Evolutionary conservation across 441 rosid species (phyloP).

Genomic region (Eruca vesicaria): DNA sequence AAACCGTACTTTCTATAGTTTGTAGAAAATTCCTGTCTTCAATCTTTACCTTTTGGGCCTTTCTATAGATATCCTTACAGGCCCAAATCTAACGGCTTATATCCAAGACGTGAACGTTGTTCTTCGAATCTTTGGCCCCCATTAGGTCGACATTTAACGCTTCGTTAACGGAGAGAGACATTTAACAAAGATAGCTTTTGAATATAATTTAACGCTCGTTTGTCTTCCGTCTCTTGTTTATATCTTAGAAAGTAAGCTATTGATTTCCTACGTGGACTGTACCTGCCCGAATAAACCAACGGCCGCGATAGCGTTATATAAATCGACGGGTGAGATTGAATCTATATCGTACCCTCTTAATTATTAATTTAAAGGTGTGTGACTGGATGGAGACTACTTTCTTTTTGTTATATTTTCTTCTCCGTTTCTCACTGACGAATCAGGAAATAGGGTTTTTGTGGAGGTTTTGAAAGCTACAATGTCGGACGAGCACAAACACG

Average conservation of each 20-base stretch:
- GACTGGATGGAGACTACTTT: not conserved
- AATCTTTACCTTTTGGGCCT: no score
- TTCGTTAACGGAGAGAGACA: not conserved
- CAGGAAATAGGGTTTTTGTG: slow-evolving; percentile 23
- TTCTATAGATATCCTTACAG: no score
- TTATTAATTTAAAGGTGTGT: not conserved
- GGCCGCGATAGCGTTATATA: not conserved
- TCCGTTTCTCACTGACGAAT: slow-evolving; percentile 33
- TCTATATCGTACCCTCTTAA: slow-evolving; percentile 21
- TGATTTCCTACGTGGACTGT: not conserved
- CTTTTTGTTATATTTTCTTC: slow-evolving; percentile 1
- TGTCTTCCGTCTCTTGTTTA: slow-evolving; percentile 20
- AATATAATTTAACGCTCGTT: not conserved
- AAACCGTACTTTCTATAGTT: no score
- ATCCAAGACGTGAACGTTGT: no score
- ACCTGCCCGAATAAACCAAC: slow-evolving; percentile 15
- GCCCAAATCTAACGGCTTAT: no score
- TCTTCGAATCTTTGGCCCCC: no score
- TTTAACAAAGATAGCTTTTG: not conserved
- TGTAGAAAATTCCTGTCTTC: no score
- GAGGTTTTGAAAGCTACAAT: slow-evolving; percentile 28
- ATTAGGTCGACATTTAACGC: no score
- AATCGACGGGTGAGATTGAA: slow-evolving; percentile 29
- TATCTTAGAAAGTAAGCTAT: no score
- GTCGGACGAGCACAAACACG: slow-evolving; percentile 55